phyloP scores from a whole-genome alignment of 768 basidiomycete genomes.

The Boletus reticulatus region DNA sequence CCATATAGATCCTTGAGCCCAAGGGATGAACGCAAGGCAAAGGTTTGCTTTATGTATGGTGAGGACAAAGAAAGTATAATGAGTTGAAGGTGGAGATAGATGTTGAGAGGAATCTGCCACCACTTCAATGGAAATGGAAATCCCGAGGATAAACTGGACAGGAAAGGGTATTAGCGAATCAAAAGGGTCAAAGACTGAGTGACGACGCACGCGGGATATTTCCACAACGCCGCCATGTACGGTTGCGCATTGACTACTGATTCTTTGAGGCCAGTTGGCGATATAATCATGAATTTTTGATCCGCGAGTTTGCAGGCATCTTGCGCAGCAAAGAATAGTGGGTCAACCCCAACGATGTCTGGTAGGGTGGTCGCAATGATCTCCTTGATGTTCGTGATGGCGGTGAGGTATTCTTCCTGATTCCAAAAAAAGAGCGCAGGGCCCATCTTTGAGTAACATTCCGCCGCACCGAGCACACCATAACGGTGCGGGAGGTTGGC shows the following conservation, averaged over 20 bases:
- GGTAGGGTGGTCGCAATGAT: slow-evolving; percentile 2
- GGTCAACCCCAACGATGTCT: neutral
- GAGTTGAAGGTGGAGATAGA: slow-evolving; percentile 4
- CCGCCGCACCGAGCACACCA: slow-evolving; percentile 2
- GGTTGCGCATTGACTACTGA: neutral
- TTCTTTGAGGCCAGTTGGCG: neutral
- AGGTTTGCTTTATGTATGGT: neutral
- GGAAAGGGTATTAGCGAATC: neutral
- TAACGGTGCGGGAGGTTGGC: neutral
- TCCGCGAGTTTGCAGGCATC: slow-evolving; percentile 4
- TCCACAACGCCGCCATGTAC: neutral
- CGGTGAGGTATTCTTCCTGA: slow-evolving; percentile 4
- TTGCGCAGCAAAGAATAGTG: neutral
- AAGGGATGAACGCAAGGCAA: neutral
- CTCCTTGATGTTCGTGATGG: neutral
- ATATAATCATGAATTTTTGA: slow-evolving; percentile 2
- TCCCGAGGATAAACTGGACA: slow-evolving; percentile 3
- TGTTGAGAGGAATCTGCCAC: slow-evolving; percentile 13
- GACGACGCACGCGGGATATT: slow-evolving; percentile 3
- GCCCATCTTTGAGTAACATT: neutral
- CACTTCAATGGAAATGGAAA: slow-evolving; percentile 11
- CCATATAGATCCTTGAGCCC: neutral
- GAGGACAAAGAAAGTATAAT: neutral
- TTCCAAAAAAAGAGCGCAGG: neutral
- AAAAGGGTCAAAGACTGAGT: neutral